Percentiles rank a stretch among this genome's conserved stretches.
Evolutionary conservation across 495 filamentous ascomycete genomes (phyloP).

Genomic region (Tuber indicum): DNA sequence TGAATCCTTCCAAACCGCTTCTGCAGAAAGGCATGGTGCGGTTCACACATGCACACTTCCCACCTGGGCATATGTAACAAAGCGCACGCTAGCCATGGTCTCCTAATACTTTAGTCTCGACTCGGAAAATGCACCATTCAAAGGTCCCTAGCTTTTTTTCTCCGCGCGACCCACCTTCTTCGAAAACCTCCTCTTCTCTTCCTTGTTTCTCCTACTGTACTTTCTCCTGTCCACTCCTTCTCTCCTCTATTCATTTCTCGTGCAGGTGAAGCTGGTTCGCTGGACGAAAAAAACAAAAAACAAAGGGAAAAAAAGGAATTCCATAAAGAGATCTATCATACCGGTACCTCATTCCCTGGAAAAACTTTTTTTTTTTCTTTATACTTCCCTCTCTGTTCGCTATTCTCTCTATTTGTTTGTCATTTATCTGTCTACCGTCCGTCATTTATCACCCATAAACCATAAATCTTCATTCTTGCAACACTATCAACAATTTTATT

Average conservation of each 20-base stretch:
- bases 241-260: conserved; percentile 13
- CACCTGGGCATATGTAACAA: conserved; percentile 4
- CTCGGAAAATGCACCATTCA: not conserved
- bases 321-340: not conserved
- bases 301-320: conserved; percentile 3
- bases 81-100: not conserved
- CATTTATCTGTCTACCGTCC: not conserved
- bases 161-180: not conserved
- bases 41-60: not conserved
- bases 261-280: conserved; percentile 22
- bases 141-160: not conserved
- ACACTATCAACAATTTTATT: not conserved
- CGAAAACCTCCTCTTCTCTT: not conserved
- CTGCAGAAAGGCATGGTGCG: not conserved
- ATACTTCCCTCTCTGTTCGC: not conserved
- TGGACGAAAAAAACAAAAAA: conserved; percentile 11
- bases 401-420: conserved; percentile 13
- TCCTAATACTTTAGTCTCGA: not conserved
- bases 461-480: not conserved
- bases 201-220: not conserved
- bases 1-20: not conserved
- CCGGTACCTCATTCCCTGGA: conserved; percentile 6
- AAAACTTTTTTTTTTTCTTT: conserved; percentile 10
- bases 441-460: not conserved
- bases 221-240: conserved; percentile 12